phyloP scores from a whole-genome alignment of 2,329 filamentous ascomycete genomes.

The Penicillium sclerotigenum region DNA sequence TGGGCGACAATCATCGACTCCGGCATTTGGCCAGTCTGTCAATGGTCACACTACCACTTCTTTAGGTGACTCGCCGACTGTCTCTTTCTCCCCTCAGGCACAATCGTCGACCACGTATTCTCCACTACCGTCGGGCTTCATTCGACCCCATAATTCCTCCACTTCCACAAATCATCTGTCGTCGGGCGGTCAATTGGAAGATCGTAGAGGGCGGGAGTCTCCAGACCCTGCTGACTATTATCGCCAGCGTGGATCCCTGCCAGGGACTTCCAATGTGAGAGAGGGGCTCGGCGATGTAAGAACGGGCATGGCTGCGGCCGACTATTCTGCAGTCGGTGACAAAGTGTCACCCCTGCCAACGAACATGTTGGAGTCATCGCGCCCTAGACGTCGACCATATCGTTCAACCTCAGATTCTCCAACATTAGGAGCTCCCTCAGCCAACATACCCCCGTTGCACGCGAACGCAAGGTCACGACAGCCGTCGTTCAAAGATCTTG shows the following conservation, averaged over 20 bases:
- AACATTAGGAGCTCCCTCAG: conserved; percentile 16
- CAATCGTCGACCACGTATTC: conserved; percentile 28
- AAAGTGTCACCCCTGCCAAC: conserved; percentile 28
- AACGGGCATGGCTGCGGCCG: conserved; percentile 20
- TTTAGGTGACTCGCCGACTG: conserved; percentile 30
- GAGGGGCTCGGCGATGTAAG: conserved; percentile 16
- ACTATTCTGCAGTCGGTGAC: conserved; percentile 14
- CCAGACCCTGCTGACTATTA: conserved; percentile 54
- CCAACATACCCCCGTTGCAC: conserved; percentile 13
- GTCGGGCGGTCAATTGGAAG: conserved; percentile 14
- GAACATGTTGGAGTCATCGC: conserved; percentile 23
- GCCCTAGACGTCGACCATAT: conserved; percentile 23
- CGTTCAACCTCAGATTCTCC: conserved; percentile 36
- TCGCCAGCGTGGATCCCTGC: conserved; percentile 41
- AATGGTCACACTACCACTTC: conserved; percentile 15
- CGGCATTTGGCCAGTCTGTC: conserved; percentile 14
- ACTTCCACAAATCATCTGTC: conserved; percentile 23
- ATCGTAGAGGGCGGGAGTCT: conserved; percentile 24
- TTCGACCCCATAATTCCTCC: conserved; percentile 13
- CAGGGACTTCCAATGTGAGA: conserved; percentile 28
- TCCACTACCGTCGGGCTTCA: conserved; percentile 19
- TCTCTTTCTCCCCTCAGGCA: conserved; percentile 21
- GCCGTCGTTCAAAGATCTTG: conserved; percentile 75
- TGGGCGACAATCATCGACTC: conserved; percentile 33
- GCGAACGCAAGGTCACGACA: conserved; percentile 42